These are phyloP conservation scores for Agrocybe pediades DNA, from an alignment of 768 basidiomycete species.

Conservation along the genomic window DNA sequence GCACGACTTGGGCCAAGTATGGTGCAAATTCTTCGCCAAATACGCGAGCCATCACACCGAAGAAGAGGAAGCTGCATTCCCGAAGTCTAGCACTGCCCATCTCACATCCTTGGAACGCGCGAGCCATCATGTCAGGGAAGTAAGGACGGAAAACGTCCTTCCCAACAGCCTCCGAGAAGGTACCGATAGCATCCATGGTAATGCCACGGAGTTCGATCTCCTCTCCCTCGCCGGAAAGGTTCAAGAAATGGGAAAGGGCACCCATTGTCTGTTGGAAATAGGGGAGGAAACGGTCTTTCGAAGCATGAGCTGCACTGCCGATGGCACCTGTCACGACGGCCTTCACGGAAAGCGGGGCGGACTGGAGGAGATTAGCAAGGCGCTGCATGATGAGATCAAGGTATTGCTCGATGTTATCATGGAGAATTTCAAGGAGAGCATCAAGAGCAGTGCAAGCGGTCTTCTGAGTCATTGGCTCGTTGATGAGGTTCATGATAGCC, in stretches of 20 bases:
- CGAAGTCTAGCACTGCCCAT: slow-evolving; percentile 85
- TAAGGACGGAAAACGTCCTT: slow-evolving; percentile 92
- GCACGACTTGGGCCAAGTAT: slow-evolving; percentile 85
- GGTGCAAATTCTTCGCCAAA: slow-evolving; percentile 92
- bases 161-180: slow-evolving; percentile 96
- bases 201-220: slow-evolving; percentile 95
- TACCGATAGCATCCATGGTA: slow-evolving; percentile 98
- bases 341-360: slow-evolving; percentile 85
- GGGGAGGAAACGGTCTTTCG: slow-evolving; percentile 85
- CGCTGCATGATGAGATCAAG: slow-evolving; percentile 94
- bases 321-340: slow-evolving; percentile 96
- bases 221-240: slow-evolving; percentile 84
- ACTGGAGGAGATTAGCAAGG: slow-evolving; percentile 83
- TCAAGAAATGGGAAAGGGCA: slow-evolving; percentile 86
- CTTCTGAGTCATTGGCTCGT: slow-evolving; percentile 84
- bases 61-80: slow-evolving; percentile 98
- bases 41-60: slow-evolving; percentile 97
- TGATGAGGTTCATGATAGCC: slow-evolving; percentile 91
- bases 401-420: slow-evolving; percentile 89
- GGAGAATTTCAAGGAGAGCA: slow-evolving; percentile 91
- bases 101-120: slow-evolving; percentile 88
- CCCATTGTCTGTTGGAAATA: slow-evolving; percentile 94
- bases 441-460: slow-evolving; percentile 97
- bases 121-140: slow-evolving; percentile 95
- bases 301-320: slow-evolving; percentile 96